Conservation (phyloP, 78 protist species). For the Creolimax fragrantissima region DNA sequence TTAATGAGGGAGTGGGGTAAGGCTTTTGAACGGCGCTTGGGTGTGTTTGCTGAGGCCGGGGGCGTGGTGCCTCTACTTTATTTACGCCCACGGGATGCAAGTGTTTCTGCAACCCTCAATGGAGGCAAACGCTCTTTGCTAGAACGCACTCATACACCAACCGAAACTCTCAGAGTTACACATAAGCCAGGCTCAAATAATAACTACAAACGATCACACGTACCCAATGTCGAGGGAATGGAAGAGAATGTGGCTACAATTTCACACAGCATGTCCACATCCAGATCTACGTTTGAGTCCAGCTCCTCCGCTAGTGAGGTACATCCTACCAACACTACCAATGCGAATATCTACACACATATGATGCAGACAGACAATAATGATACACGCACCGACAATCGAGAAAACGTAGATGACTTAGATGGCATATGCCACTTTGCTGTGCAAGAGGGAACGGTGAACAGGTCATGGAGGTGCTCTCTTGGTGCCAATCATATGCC, state of each 20-base stretch:
- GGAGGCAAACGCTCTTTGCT: too few relatives aligned
- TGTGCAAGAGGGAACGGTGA: too few relatives aligned
- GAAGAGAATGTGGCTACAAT: background rate
- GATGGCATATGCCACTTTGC: background rate
- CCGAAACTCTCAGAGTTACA: background rate
- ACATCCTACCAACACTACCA: background rate
- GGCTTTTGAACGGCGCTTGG: background rate
- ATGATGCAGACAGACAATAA: background rate
- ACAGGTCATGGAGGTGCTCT: background rate
- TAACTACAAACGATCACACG: background rate
- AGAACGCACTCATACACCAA: background rate
- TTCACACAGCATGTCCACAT: background rate
- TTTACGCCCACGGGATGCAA: background rate
- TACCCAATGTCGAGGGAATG: background rate
- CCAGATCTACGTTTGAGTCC: background rate
- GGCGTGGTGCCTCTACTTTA: background rate
- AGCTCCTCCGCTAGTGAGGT: background rate
- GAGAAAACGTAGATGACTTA: background rate
- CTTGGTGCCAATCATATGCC: background rate
- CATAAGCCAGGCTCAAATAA: background rate
- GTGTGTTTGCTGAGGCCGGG: background rate
- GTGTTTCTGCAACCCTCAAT: too few relatives aligned
- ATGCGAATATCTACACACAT: background rate
- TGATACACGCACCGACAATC: background rate
- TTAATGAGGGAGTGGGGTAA: background rate